Evolutionary conservation across 2,329 filamentous ascomycete species (phyloP).

Genomic region (Pseudocercospora pini-densiflorae): DNA sequence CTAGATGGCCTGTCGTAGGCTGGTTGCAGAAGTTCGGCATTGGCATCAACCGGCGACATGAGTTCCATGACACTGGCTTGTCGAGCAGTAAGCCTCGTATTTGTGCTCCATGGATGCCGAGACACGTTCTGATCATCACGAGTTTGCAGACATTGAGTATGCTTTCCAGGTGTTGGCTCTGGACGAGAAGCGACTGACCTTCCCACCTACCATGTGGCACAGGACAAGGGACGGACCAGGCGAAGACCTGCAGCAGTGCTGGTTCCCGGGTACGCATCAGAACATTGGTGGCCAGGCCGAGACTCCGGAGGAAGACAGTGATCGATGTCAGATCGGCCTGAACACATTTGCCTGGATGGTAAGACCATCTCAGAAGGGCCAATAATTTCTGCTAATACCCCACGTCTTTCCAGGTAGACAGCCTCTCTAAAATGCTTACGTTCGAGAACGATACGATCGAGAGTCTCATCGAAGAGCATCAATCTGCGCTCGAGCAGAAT

Average conservation of each 20-base stretch:
- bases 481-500: conserved; percentile 11
- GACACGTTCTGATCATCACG: too few relatives aligned
- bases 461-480: conserved; percentile 14
- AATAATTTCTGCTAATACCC: too few relatives aligned
- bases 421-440: conserved; percentile 20
- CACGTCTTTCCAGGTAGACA: conserved; percentile 13
- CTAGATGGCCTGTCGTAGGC: conserved; percentile 34
- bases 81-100: conserved; percentile 25
- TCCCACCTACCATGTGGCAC: conserved; percentile 43
- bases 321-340: conserved; percentile 18
- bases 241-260: conserved; percentile 47
- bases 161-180: conserved; percentile 46
- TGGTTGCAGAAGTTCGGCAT: conserved; percentile 30
- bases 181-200: conserved; percentile 43
- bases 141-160: conserved; percentile 36
- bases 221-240: conserved; percentile 37
- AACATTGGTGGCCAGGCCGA: conserved; percentile 43
- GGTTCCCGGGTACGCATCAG: conserved; percentile 49
- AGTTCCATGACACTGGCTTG: conserved; percentile 51
- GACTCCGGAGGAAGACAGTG: neutral
- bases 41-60: conserved; percentile 32
- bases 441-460: conserved; percentile 23
- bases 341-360: conserved; percentile 27
- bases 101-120: too few relatives aligned
- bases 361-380: too few relatives aligned